A percentile compares a stretch with the other conserved stretches of the same genome.
These are phyloP conservation scores for Psidium friedrichsthalianum DNA, from an alignment of 345 rosid species.

Conservation along the genomic window DNA sequence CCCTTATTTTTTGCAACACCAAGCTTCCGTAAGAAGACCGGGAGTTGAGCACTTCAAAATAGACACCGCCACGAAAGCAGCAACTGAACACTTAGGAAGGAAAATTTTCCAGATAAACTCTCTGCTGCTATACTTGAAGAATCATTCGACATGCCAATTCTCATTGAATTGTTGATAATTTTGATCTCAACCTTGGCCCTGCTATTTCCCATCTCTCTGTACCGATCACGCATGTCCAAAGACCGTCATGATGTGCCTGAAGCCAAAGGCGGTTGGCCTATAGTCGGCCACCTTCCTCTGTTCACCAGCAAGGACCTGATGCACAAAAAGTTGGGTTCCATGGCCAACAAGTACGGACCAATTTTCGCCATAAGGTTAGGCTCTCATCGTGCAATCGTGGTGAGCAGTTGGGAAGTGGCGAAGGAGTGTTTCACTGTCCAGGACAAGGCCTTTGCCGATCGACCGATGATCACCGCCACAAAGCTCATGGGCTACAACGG, in stretches of 20 bases:
- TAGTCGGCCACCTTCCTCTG: conserved; percentile 33
- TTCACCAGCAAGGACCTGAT: conserved; percentile 5
- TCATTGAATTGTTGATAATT: background rate
- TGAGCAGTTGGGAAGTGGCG: conserved; percentile 19
- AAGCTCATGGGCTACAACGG: conserved; percentile 14
- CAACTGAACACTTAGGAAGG: background rate
- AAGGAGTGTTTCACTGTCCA: conserved; percentile 20
- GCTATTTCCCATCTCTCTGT: background rate
- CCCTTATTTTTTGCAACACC: background rate
- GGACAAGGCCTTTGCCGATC: conserved; percentile 13
- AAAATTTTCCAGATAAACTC: background rate
- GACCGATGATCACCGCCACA: conserved; percentile 11
- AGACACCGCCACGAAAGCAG: background rate
- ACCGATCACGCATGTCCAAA: background rate
- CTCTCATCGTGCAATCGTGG: conserved; percentile 9
- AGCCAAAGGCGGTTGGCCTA: conserved; percentile 23
- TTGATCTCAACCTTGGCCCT: background rate
- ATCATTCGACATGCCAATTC: background rate
- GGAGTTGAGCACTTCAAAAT: background rate
- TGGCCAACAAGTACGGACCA: conserved; percentile 28
- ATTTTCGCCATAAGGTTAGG: conserved; percentile 16
- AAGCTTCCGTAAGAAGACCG: background rate
- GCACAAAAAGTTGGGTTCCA: conserved; percentile 8
- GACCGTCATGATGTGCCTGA: conserved; percentile 7
- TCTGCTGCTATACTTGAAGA: background rate